Conservation (phyloP, 2,329 filamentous ascomycete genomes). For the Epichloe glyceriae region DNA sequence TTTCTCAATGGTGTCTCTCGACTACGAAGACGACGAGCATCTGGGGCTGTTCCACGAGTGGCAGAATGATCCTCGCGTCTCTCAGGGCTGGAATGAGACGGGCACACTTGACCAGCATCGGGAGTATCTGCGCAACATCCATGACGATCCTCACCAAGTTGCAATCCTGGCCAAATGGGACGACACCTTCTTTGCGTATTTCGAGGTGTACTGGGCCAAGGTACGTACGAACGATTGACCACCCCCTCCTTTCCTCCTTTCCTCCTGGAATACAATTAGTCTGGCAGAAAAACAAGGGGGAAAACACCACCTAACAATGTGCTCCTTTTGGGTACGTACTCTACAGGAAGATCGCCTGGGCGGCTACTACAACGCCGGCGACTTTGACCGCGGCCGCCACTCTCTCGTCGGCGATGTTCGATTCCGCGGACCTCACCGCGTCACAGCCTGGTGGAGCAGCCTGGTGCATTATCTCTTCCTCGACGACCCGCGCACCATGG, state of each 20-base stretch:
- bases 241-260: too few species aligned
- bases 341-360: constrained; percentile 41
- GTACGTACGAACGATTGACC: constrained; percentile 16
- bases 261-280: background rate
- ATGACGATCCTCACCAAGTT: constrained; percentile 56
- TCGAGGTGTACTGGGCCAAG: constrained; percentile 66
- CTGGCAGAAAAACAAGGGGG: too few species aligned
- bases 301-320: background rate
- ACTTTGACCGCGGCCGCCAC: constrained; percentile 47
- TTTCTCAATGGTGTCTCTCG: constrained; percentile 58
- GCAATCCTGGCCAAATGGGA: constrained; percentile 57
- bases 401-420: constrained; percentile 45
- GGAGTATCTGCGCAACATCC: constrained; percentile 27
- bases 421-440: constrained; percentile 47
- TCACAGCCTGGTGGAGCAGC: constrained; percentile 48
- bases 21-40: constrained; percentile 48
- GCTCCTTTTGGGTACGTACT: background rate
- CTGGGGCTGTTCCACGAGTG: constrained; percentile 57
- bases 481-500: constrained; percentile 44
- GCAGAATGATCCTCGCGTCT: constrained; percentile 71
- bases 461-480: constrained; percentile 51
- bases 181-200: constrained; percentile 58
- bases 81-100: constrained; percentile 64
- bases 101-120: constrained; percentile 57
- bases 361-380: constrained; percentile 39